Evolutionary conservation across 495 filamentous ascomycete genomes (phyloP), one percentile per base, ranked within the genome.

Genomic region (Penicillium waksmanii): DNA sequence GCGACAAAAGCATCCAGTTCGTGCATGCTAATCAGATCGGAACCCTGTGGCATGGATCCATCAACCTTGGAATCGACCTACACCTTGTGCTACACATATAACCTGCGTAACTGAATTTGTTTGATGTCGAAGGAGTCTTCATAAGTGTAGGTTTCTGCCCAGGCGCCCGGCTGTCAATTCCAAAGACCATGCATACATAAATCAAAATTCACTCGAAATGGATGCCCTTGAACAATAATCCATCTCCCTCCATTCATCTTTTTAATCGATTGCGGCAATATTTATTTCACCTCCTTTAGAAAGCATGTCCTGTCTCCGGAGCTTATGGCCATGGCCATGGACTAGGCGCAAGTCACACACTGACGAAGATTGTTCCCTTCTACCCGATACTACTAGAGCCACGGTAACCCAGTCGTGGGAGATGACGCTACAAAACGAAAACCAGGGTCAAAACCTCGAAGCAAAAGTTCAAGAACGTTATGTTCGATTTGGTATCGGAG

Each of bases 401-500:
- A 58, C 50, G 3, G 10, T 64, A 15, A 19, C 59, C 0, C 57
- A 66, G 7, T 40, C 60, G 2, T 64, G 61, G 58, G 47, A 66
- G 10, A 47, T 53, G 43, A 23, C 40, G 6, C 13, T 44, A 1
- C n/a, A 27, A 25, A 56, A 31, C 13, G 56, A 54, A 9, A 5
- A 9, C 2, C 48, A 18, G 3, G 13, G 34, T 23, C 25, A n/a
- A 27, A 33, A 25, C 19, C 25, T 19, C 2, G 27, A 44, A 12
- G 53, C 51, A 3, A 53, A 46, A 19, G 2, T 49, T 0, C 63
- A 64, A 51, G 72, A 77, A 46, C 71, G 71, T 13, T 77, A 71
- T 52, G 63, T 74, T 2, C 63, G 70, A 25, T 66, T 72, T 61
- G 76, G 76, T 0, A 77, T 77, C 48, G 76, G 76, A 0, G 76